Evolutionary conservation across 2,329 filamentous ascomycete genomes (phyloP), one percentile per base, ranked within the genome.

Genomic region (Drechslerella coelobrocha): DNA sequence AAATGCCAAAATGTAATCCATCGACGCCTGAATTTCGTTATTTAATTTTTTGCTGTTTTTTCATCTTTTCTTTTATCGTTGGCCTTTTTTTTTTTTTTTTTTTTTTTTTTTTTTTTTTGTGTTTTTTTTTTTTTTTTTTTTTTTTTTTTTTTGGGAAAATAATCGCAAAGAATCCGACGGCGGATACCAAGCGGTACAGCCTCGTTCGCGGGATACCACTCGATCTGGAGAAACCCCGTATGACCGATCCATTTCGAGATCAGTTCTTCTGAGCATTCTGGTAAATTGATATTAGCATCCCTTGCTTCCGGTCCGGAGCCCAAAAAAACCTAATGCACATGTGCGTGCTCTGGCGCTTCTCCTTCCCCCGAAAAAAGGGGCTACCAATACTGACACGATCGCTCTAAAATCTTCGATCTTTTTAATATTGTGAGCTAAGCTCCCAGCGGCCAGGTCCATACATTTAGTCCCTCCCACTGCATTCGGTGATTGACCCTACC

Each of bases 71-170:
- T n/a, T 10, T 39, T 37, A 8, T n/a, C 1, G 31, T 27, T 14
- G 45, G 51, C 31, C 34, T n/a, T 37, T 37, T n/a, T n/a, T 37
- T n/a, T 37, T n/a, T 8, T 37, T 37, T 8, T 37, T 37, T 37
- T 37, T 37, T 37, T 37, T n/a, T 37, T 37, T 37, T n/a, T 51
- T 60, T 31, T 31, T 17, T 48, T 48, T 17, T 19, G 34, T 45
- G 24, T 27, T 37, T 27, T 45, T 29, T 45, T 26, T 51, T 39
- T 39, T 55, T 55, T 10, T 23, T n/a, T n/a, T 55, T 55, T 55
- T 8, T 55, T 55, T 55, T 7, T 29, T n/a, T n/a, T n/a, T n/a
- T n/a, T n/a, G n/a, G n/a, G n/a, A n/a, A n/a, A n/a, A n/a, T n/a
- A 31, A 31, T 12, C 29, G 6, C 6, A 31, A 31, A 31, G 17